Base-by-base conservation (phyloP, 331 rosid species). In the Quercus tomentella region DNA sequence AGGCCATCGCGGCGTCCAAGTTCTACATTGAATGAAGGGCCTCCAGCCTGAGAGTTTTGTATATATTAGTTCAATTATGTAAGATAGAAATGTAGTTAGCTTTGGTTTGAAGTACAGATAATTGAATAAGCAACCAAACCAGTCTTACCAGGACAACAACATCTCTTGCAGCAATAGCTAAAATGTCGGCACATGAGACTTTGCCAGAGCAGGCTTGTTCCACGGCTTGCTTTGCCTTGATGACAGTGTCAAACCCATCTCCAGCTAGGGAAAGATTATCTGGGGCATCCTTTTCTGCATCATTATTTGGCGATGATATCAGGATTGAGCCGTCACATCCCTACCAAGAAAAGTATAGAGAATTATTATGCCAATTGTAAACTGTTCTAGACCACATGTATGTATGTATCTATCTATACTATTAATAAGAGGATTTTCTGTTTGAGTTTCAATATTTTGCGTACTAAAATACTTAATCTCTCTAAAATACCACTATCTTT, bases 231-330 rank as follows among this genome's bases (percentile, higher is more conserved):
- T 95, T 95, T 3, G 97, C 99, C 72, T 93, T 88, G 15, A 86
- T 51, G 2, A 95, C 90, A 1, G 98, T 93, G 82, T 95, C 98
- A 81, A 95, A 95, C 1, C 99, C 99, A 82, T 93, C 99, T 85
- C 98, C 98, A 0, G 99, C 88, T 4, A 95, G 84, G 0, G 99
- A 91, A 10, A 93, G 81, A 78, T 95, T 93, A 25, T 91, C 96
- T 0, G 52, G 0, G 0, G 87, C 84, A 57, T 95, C 93, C 75
- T 93, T 95, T 84, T 93, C 98, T 56, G 99, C 98, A 52, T 91
- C 94, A 23, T 90, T 89, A 43, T 89, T 90, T 55, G 91, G 77
- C 0, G 93, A 89, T 1, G 86, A 7, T 2, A 93, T 93, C 72
- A 88, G 7, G 43, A 95, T 83, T 0, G 99, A 95, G 1, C 80